phyloP scores from a whole-genome alignment of 768 basidiomycete species.

The Termitomyces titanicus region DNA sequence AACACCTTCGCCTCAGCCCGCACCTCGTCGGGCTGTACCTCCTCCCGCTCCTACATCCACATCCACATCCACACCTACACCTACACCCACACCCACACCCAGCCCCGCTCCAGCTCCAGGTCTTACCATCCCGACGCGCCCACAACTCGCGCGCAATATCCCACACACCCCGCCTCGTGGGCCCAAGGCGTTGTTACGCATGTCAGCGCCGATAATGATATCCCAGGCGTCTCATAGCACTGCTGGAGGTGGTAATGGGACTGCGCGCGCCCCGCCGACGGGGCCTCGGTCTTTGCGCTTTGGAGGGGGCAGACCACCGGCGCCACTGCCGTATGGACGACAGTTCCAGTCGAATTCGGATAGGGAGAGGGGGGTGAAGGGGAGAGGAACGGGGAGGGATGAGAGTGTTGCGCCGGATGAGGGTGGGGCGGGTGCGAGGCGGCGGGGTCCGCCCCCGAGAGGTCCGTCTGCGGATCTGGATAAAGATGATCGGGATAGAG shows the following conservation, averaged over 20 bases:
- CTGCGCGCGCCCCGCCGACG: slow-evolving; percentile 7
- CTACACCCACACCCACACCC: slow-evolving; percentile 17
- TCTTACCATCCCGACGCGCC: background rate
- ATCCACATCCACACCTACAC: no score
- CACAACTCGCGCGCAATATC: background rate
- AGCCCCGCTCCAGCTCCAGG: slow-evolving; percentile 40
- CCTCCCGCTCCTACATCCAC: background rate
- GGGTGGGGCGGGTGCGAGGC: background rate
- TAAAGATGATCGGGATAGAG: background rate
- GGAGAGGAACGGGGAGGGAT: background rate
- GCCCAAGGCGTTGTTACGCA: background rate
- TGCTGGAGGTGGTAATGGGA: background rate
- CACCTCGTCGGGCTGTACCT: background rate
- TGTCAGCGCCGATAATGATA: background rate
- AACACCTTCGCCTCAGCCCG: slow-evolving; percentile 10
- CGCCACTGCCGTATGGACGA: background rate
- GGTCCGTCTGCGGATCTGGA: slow-evolving; percentile 1
- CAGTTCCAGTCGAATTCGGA: background rate
- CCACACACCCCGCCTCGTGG: background rate
- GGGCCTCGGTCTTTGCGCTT: slow-evolving; percentile 6
- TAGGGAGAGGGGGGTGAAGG: background rate
- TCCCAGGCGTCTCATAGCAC: no score
- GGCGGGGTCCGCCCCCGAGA: background rate
- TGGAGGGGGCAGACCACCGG: background rate
- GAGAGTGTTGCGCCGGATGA: background rate